A percentile compares a stretch with the other conserved stretches of the same genome.
Evolutionary conservation across 140 eudicot species (phyloP).

Genomic region (Oenanthe javanica): DNA sequence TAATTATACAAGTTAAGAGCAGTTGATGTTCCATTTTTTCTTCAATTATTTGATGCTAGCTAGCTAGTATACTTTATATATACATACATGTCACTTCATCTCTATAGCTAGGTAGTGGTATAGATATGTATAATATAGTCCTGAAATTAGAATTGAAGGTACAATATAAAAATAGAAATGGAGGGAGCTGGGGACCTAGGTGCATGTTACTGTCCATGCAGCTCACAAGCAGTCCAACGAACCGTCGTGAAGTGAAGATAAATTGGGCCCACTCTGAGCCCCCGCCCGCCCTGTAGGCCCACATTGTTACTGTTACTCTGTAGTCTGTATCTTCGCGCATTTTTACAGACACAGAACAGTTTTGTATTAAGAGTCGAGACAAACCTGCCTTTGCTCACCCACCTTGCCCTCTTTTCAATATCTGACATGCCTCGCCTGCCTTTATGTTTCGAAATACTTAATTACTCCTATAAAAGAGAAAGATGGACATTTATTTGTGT

Average conservation of each 20-base stretch:
- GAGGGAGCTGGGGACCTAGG: not conserved
- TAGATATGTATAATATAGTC: not conserved
- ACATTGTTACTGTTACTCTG: not conserved
- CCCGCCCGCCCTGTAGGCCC: not conserved
- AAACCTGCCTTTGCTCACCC: not conserved
- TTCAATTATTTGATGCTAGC: conserved; percentile 7
- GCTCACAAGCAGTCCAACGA: conserved; percentile 10
- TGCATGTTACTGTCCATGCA: conserved; percentile 13
- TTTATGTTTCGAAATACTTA: too few relatives aligned
- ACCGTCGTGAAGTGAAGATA: conserved; percentile 8
- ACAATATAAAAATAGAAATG: not conserved
- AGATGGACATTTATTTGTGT: too few relatives aligned
- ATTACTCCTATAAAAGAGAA: too few relatives aligned
- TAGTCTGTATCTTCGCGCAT: not conserved
- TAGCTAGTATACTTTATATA: not conserved
- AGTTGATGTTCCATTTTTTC: conserved; percentile 3
- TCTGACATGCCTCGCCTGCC: not conserved
- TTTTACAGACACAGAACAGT: not conserved
- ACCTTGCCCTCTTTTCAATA: not conserved
- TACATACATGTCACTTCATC: not conserved
- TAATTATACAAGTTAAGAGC: not conserved
- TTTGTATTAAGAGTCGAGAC: not conserved
- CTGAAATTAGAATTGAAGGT: not conserved
- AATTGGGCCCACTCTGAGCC: not conserved
- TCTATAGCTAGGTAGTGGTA: not conserved